These are phyloP conservation scores for Cynanchum wilfordii DNA, from an alignment of 257 asterid species.

Conservation along the genomic window DNA sequence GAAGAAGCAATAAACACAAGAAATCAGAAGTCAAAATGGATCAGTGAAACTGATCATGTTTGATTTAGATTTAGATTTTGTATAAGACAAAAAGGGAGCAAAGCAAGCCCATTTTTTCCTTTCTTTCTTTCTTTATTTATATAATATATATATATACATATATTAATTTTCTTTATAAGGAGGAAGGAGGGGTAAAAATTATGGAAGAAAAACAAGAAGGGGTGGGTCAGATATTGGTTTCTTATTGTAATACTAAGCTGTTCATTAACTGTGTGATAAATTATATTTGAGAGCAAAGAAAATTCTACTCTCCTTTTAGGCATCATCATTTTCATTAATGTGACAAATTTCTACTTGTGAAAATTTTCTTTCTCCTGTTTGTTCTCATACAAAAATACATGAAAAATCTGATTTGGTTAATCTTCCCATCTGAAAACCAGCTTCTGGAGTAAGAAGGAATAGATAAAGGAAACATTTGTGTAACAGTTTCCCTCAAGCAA, in stretches of 20 bases:
- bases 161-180: too few relatives aligned
- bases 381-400: background rate
- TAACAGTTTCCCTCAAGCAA: too few relatives aligned
- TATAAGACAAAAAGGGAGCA: background rate
- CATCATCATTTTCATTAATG: slow-evolving; percentile 1
- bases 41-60: background rate
- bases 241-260: background rate
- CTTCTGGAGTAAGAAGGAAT: too few relatives aligned
- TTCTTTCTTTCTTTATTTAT: background rate
- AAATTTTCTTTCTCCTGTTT: background rate
- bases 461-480: too few relatives aligned
- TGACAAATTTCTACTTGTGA: background rate
- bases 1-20: slow-evolving; percentile 1
- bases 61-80: background rate
- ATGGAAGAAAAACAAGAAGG: too few relatives aligned
- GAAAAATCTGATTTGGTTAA: background rate
- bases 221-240: background rate
- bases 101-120: background rate
- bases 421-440: too few relatives aligned
- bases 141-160: too few relatives aligned
- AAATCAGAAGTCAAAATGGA: too few relatives aligned
- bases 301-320: background rate
- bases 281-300: background rate
- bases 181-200: background rate
- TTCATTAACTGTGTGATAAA: background rate